Percentiles rank a stretch among this genome's conserved stretches.
Evolutionary conservation across 352 stramenopile genomes (phyloP).

Genomic region (Globisporangium irregulare): DNA sequence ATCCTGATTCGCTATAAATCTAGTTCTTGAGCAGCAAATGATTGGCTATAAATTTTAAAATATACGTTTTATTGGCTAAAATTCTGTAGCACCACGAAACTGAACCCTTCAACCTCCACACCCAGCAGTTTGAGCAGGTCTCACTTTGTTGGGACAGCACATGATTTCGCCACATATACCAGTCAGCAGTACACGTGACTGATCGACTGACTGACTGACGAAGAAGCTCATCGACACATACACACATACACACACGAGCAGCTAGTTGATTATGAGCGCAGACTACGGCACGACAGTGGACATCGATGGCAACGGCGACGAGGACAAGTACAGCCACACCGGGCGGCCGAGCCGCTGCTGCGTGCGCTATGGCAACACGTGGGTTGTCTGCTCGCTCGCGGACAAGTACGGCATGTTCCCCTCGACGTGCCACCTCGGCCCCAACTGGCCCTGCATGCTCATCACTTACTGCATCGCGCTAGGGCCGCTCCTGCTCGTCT

Average conservation of each 20-base stretch:
- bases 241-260: neutral
- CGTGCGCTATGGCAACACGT: constrained; percentile 54
- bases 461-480: constrained; percentile 71
- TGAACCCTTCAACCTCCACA: neutral
- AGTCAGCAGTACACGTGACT: neutral
- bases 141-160: neutral
- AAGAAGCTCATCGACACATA: constrained; percentile 3
- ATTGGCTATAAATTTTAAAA: neutral
- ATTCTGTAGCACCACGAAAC: neutral
- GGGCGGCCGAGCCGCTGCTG: constrained; percentile 27
- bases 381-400: constrained; percentile 52
- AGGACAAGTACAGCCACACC: constrained; percentile 15
- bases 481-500: constrained; percentile 48
- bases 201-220: neutral
- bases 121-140: neutral
- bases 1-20: neutral
- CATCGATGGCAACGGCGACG: constrained; percentile 5
- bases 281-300: constrained; percentile 16
- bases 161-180: neutral
- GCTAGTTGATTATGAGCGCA: neutral
- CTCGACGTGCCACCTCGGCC: constrained; percentile 57
- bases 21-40: neutral
- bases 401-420: constrained; percentile 56
- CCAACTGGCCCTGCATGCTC: constrained; percentile 71
- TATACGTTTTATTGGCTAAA: neutral